Evolutionary conservation across 2,329 filamentous ascomycete genomes (phyloP).

Genomic region (Rosellinia necatrix): DNA sequence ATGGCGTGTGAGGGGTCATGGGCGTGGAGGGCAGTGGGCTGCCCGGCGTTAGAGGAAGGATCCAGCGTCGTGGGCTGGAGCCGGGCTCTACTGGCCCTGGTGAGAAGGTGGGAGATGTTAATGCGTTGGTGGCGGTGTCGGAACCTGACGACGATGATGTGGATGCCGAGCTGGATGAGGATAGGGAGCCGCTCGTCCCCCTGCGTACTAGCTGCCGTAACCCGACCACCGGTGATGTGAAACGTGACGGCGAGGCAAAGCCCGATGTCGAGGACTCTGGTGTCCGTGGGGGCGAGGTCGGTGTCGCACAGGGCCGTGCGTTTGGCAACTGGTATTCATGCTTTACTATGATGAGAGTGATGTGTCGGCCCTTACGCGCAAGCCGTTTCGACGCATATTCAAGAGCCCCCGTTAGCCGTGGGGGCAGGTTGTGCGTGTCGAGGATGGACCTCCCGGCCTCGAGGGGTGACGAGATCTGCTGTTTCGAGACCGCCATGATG

Average conservation of each 20-base stretch:
- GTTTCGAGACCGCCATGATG: constrained; percentile 52
- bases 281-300: constrained; percentile 37
- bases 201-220: constrained; percentile 48
- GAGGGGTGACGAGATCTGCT: constrained; percentile 64
- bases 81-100: constrained; percentile 29
- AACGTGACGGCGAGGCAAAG: constrained; percentile 39
- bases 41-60: constrained; percentile 43
- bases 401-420: constrained; percentile 58
- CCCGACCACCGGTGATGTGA: constrained; percentile 41
- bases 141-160: constrained; percentile 20
- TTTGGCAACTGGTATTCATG: constrained; percentile 60
- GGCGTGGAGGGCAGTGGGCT: constrained; percentile 55
- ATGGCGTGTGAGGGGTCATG: constrained; percentile 53
- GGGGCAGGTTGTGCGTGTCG: constrained; percentile 61
- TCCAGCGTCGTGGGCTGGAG: constrained; percentile 37
- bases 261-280: constrained; percentile 41
- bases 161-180: constrained; percentile 36
- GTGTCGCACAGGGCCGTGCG: constrained; percentile 42
- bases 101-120: constrained; percentile 31
- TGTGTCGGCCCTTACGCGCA: constrained; percentile 57
- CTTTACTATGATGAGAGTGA: constrained; percentile 62
- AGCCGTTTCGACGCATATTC: constrained; percentile 63
- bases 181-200: constrained; percentile 43
- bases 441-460: constrained; percentile 66
- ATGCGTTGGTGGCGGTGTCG: constrained; percentile 25